Evolutionary conservation across 1,139 yeast genomes (phyloP).

Genomic region (Debaryomyces robertsiae): DNA sequence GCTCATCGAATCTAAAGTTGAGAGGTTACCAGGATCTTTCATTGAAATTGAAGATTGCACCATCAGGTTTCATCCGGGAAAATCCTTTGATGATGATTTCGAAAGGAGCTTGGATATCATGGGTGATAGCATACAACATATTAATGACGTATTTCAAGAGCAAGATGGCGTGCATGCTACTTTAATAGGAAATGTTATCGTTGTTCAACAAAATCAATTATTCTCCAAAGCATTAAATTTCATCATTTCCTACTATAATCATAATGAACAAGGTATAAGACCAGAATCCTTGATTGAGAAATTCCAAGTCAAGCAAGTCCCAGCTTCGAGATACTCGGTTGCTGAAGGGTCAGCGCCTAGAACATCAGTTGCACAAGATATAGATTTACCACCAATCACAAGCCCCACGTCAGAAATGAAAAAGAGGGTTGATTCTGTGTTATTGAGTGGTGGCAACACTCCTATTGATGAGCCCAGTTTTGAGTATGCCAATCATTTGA

Average conservation of each 20-base stretch:
- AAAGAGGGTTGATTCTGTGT: slow-evolving; percentile 35
- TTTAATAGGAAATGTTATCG: slow-evolving; percentile 66
- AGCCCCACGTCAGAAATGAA: not conserved
- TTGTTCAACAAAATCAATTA: slow-evolving; percentile 61
- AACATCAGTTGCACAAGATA: too few species aligned
- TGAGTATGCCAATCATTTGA: slow-evolving; percentile 56
- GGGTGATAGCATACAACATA: slow-evolving; percentile 85
- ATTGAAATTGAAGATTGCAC: slow-evolving; percentile 76
- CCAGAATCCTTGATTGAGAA: slow-evolving; percentile 25
- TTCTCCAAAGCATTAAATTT: slow-evolving; percentile 57
- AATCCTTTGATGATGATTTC: slow-evolving; percentile 58
- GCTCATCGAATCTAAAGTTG: slow-evolving; percentile 67
- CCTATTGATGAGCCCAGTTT: slow-evolving; percentile 71
- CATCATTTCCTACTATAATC: slow-evolving; percentile 37
- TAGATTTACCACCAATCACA: slow-evolving; percentile 8
- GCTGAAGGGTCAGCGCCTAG: slow-evolving; percentile 13
- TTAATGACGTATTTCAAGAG: slow-evolving; percentile 69
- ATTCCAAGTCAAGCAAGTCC: slow-evolving; percentile 25
- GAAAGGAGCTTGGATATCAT: slow-evolving; percentile 67
- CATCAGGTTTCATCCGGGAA: slow-evolving; percentile 71
- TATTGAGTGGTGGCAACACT: slow-evolving; percentile 71
- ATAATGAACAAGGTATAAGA: slow-evolving; percentile 18
- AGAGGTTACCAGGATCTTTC: slow-evolving; percentile 78
- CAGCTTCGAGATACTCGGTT: slow-evolving; percentile 17
- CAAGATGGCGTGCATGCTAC: slow-evolving; percentile 76